These are phyloP conservation scores for Fagopyrum homotropicum DNA, from an alignment of 148 eudicot species.

Conservation along the genomic window DNA sequence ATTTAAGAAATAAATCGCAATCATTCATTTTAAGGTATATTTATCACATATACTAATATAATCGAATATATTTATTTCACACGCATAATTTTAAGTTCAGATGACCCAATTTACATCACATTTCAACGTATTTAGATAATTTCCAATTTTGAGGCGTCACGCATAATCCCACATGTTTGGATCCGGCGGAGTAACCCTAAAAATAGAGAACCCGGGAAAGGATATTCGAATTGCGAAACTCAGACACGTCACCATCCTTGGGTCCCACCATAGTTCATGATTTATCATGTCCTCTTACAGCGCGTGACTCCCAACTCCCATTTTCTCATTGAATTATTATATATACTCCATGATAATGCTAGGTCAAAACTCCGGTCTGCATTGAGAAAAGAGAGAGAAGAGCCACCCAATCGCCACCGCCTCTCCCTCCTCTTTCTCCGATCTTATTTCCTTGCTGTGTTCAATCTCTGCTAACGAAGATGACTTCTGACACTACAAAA, in stretches of 20 bases:
- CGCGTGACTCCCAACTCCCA: not conserved
- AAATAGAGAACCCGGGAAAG: conserved; percentile 6
- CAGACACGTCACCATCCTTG: not conserved
- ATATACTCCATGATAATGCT: not conserved
- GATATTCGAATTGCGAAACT: not conserved
- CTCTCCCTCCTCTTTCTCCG: conserved; percentile 5
- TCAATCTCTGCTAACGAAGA: conserved; percentile 14
- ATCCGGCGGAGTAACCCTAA: not conserved
- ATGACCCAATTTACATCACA: too few relatives aligned
- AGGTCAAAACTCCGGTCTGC: not conserved
- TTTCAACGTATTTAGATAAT: too few relatives aligned
- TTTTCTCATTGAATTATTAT: not conserved
- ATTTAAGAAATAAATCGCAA: too few relatives aligned
- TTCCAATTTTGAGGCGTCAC: too few relatives aligned
- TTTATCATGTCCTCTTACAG: not conserved
- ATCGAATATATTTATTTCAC: too few relatives aligned
- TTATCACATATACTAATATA: too few relatives aligned
- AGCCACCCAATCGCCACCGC: conserved; percentile 12
- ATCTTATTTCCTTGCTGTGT: not conserved
- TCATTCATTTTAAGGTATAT: too few relatives aligned
- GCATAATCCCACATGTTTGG: too few relatives aligned
- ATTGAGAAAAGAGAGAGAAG: not conserved
- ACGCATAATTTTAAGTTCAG: too few relatives aligned
- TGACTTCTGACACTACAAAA: conserved; percentile 38
- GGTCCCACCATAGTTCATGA: not conserved